Conservation (phyloP, 2,329 filamentous ascomycete species). For the Fusarium domesticum region DNA sequence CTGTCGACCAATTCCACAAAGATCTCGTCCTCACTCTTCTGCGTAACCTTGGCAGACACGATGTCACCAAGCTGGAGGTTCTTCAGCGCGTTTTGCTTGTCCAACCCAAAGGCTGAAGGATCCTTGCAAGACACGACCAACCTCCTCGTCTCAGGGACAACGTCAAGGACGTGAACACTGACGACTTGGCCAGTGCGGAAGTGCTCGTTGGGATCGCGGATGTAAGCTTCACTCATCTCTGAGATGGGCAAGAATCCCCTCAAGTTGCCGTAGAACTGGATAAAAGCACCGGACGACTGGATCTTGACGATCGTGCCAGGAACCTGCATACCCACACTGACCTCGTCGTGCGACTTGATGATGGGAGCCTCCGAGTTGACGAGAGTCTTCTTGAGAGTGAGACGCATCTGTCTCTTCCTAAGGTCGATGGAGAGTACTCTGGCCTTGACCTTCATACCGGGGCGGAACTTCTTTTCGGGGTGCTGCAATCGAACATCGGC, state of each 20-base stretch:
- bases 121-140: slow-evolving; percentile 94
- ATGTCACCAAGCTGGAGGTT: slow-evolving; percentile 69
- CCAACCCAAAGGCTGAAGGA: slow-evolving; percentile 68
- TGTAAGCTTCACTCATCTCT: slow-evolving; percentile 98
- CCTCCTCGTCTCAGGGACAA: slow-evolving; percentile 67
- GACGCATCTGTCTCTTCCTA: slow-evolving; percentile 71
- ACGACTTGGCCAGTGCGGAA: slow-evolving; percentile 90
- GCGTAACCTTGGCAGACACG: slow-evolving; percentile 75
- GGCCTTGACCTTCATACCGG: slow-evolving; percentile 79
- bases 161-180: slow-evolving; percentile 79
- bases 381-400: slow-evolving; percentile 92
- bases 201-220: slow-evolving; percentile 82
- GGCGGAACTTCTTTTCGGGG: slow-evolving; percentile 93
- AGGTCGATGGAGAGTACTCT: slow-evolving; percentile 78
- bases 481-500: slow-evolving; percentile 85
- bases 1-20: slow-evolving; percentile 72
- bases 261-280: slow-evolving; percentile 86
- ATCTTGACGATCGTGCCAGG: slow-evolving; percentile 87
- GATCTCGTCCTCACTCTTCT: slow-evolving; percentile 73
- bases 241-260: slow-evolving; percentile 86
- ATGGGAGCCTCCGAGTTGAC: slow-evolving; percentile 83
- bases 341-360: slow-evolving; percentile 73
- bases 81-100: slow-evolving; percentile 74
- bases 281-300: slow-evolving; percentile 72
- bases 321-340: slow-evolving; percentile 71